A percentile compares a stretch with the other conserved stretches of the same genome.
Evolutionary conservation across 106 monocot species (phyloP).

Genomic region (Phalaenopsis aphrodite): DNA sequence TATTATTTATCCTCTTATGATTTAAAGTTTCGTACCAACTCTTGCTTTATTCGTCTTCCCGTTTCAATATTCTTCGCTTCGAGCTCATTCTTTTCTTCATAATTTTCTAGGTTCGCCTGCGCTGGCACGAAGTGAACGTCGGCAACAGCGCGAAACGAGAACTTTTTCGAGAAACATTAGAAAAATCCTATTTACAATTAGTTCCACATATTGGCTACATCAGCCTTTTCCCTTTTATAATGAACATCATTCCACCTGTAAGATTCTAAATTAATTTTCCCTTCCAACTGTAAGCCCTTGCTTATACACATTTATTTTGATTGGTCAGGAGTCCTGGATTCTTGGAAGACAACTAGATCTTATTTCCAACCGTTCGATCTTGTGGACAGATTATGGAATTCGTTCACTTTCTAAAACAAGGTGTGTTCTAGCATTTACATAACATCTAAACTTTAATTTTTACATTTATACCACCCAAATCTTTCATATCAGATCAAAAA

Average conservation of each 20-base stretch:
- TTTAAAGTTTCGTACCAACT: not conserved
- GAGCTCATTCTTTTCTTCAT: not conserved
- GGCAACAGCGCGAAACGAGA: constrained; percentile 35
- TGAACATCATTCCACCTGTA: constrained; percentile 91
- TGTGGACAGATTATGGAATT: constrained; percentile 93
- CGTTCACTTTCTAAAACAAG: constrained; percentile 89
- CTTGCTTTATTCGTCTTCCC: not conserved
- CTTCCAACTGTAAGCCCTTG: not conserved
- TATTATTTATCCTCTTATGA: too few species aligned
- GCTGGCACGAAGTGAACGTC: constrained; percentile 55
- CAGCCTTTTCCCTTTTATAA: constrained; percentile 96
- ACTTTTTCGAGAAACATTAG: constrained; percentile 60
- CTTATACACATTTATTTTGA: constrained; percentile 1
- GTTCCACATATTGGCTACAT: constrained; percentile 91
- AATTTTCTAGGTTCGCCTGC: constrained; percentile 67
- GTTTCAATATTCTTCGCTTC: not conserved
- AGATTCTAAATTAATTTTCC: constrained; percentile 15
- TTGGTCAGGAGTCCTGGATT: constrained; percentile 64
- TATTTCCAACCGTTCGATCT: constrained; percentile 65
- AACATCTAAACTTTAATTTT: too few species aligned
- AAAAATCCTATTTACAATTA: constrained; percentile 43
- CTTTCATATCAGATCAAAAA: too few species aligned
- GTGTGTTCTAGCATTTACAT: constrained; percentile 12
- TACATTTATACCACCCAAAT: too few species aligned
- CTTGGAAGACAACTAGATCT: constrained; percentile 80